Evolutionary conservation across 2,329 filamentous ascomycete genomes (phyloP).

Genomic region (Helotiales sp.): DNA sequence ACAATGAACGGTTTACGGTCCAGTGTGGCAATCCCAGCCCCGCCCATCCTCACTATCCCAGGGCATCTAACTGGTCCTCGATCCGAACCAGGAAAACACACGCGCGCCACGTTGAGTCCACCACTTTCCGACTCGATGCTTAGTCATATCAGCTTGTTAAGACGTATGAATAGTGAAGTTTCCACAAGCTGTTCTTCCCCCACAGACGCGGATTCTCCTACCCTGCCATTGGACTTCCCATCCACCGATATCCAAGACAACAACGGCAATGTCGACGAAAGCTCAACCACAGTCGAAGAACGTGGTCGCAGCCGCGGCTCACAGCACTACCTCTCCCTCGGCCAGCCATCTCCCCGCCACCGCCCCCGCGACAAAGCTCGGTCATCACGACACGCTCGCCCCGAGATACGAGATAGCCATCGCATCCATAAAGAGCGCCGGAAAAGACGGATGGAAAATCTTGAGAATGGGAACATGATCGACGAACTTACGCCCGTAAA

Average conservation of each 20-base stretch:
- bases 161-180: conserved; percentile 35
- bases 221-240: not conserved
- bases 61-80: conserved; percentile 31
- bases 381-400: not conserved
- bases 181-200: conserved; percentile 21
- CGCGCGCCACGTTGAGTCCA: conserved; percentile 7
- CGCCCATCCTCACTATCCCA: conserved; percentile 32
- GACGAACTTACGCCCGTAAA: conserved; percentile 22
- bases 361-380: not conserved
- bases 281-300: not conserved
- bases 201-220: conserved; percentile 5
- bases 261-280: not conserved
- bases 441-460: conserved; percentile 15
- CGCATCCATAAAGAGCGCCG: conserved; percentile 20
- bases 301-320: conserved; percentile 17
- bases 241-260: not conserved
- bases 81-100: conserved; percentile 17
- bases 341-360: not conserved
- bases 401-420: conserved; percentile 17
- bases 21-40: conserved; percentile 18
- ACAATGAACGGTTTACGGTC: conserved; percentile 20
- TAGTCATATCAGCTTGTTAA: conserved; percentile 24
- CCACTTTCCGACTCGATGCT: conserved; percentile 20
- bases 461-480: not conserved
- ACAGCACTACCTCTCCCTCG: conserved; percentile 26